Evolutionary conservation across 83 land plant species (phyloP).

Genomic region (Diphasiastrum complanatum): DNA sequence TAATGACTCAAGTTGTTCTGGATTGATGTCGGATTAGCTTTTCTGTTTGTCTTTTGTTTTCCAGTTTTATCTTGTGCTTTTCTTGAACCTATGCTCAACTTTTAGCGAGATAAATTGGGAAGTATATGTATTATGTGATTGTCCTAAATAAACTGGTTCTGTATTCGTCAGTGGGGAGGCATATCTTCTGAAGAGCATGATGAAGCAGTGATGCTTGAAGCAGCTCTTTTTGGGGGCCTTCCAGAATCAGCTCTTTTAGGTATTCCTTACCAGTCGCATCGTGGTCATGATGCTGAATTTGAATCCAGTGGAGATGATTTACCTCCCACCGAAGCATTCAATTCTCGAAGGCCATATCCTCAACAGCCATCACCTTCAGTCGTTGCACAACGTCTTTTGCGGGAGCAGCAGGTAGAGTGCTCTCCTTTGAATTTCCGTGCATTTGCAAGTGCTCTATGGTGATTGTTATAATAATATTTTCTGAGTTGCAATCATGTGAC

Average conservation of each 20-base stretch:
- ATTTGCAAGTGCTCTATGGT: not conserved
- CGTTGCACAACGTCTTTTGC: conserved; percentile 62
- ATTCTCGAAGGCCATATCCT: conserved; percentile 28
- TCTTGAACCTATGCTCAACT: not conserved
- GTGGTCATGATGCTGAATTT: conserved; percentile 11
- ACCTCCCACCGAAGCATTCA: conserved; percentile 5
- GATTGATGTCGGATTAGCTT: too few relatives aligned
- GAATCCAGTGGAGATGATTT: conserved; percentile 8
- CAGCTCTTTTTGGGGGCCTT: conserved; percentile 80
- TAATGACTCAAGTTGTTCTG: too few relatives aligned
- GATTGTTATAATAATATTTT: conserved; percentile 1
- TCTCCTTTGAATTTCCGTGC: not conserved
- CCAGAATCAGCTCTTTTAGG: conserved; percentile 45
- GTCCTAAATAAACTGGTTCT: too few relatives aligned
- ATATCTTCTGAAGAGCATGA: conserved; percentile 87
- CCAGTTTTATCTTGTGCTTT: not conserved
- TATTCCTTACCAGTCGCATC: conserved; percentile 36
- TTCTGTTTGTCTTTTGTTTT: not conserved
- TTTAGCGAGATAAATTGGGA: not conserved
- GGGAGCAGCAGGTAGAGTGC: conserved; percentile 76
- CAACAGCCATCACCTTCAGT: conserved; percentile 78
- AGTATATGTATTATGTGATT: not conserved
- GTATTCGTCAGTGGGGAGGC: conserved; percentile 72
- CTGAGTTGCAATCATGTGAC: not conserved
- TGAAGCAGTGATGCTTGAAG: conserved; percentile 97